Base-by-base conservation (phyloP, 2,329 filamentous ascomycete genomes). In the Scortechinia acanthostroma region DNA sequence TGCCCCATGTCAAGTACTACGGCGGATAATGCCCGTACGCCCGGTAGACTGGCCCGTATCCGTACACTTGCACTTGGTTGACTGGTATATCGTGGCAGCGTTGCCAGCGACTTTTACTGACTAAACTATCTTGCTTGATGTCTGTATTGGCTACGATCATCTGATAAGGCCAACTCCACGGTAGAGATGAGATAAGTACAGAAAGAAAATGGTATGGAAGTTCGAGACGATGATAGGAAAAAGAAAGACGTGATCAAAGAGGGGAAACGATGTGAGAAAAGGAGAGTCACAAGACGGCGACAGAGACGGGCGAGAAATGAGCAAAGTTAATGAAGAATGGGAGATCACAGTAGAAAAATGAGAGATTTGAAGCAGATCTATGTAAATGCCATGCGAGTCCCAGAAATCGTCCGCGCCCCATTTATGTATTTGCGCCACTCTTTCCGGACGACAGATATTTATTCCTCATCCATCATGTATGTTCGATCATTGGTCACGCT, bases 401-500 rank as follows among this genome's bases (percentile, higher is more conserved):
- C 35, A 40, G 20, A 40, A 40, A 40, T 40, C 35, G 35, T 40
- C 35, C 35, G 35, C 35, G 14, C 35, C 35, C 35, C 35, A 40
- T 40, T 40, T 40, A 15, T 15, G 14, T 40, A 40, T 10, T 10
- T 19, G 35, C 35, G 35, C 17, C 35, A 40, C 35, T 40, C 6
- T 40, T 10, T 40, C 10, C 20, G 35, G 35, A 40, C 35, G 35
- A 19, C 35, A 40, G 17, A 13, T 19, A 13, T 19, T 40, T 40
- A 40, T 40, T n/a, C 35, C 35, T 40, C 35, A 19, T 40, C 35
- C 35, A 40, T 40, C 35, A 40, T 40, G 35, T 40, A 40, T 40
- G 35, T 40, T 40, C 35, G 35, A 40, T 40, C 35, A 40, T 40
- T 40, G 35, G 35, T 40, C 35, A 40, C 35, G 35, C 35, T 40